Percentiles rank a stretch among this genome's conserved stretches.
Evolutionary conservation across 495 filamentous ascomycete genomes (phyloP).

Genomic region (Penicillium lividum): DNA sequence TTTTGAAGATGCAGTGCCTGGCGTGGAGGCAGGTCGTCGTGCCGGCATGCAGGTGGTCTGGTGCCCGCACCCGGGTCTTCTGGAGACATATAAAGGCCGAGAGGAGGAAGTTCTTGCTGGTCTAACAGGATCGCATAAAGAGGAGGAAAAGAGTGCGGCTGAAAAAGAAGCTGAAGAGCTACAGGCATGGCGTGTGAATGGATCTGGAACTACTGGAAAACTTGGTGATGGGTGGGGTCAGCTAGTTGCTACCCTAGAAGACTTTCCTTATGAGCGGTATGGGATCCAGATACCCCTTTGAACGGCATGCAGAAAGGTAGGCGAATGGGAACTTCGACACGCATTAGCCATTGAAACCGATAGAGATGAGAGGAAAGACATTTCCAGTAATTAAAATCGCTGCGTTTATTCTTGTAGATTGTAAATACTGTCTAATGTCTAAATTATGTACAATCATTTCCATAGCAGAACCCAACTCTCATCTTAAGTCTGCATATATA

Average conservation of each 20-base stretch:
- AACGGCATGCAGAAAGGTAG: no score
- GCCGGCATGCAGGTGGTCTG: slow-evolving; percentile 96
- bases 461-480: background rate
- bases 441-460: background rate
- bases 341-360: no score
- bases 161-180: slow-evolving; percentile 48
- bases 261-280: slow-evolving; percentile 73
- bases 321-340: no score
- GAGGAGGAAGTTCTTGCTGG: slow-evolving; percentile 86
- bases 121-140: slow-evolving; percentile 65
- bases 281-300: slow-evolving; percentile 51
- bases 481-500: background rate
- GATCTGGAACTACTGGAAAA: slow-evolving; percentile 47
- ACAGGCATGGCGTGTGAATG: slow-evolving; percentile 45
- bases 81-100: slow-evolving; percentile 71
- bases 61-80: slow-evolving; percentile 81
- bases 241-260: slow-evolving; percentile 59
- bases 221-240: slow-evolving; percentile 75
- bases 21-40: slow-evolving; percentile 85
- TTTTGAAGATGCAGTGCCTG: slow-evolving; percentile 92
- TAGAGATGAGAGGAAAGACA: background rate
- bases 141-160: slow-evolving; percentile 48
- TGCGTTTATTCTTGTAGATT: background rate
- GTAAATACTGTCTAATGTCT: background rate
- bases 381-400: background rate